Percentiles rank a stretch among this genome's conserved stretches.
phyloP scores from a whole-genome alignment of 345 rosid genomes.

The Eucalyptus regnans region DNA sequence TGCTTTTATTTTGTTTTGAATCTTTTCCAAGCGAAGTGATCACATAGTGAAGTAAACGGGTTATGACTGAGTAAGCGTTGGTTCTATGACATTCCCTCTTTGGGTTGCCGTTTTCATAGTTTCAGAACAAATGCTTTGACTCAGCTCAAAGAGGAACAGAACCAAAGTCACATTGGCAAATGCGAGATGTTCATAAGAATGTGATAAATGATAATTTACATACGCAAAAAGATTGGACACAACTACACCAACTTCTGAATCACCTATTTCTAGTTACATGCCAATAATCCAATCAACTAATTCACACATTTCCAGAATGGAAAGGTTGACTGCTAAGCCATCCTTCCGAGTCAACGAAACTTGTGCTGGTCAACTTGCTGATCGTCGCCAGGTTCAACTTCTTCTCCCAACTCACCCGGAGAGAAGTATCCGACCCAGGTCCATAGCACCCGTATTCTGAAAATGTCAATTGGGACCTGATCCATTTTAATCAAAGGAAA shows the following conservation, averaged over 20 bases:
- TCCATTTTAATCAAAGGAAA: neutral
- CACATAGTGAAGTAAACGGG: neutral
- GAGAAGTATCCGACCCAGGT: conserved; percentile 21
- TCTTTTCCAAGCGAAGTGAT: neutral
- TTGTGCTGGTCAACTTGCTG: conserved; percentile 6
- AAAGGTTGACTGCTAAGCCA: conserved; percentile 22
- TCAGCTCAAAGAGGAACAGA: neutral
- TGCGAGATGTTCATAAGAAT: neutral
- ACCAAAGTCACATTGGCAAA: neutral
- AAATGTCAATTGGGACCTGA: conserved; percentile 18
- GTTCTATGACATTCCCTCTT: neutral
- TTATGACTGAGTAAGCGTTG: neutral
- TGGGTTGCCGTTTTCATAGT: neutral
- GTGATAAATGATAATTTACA: neutral
- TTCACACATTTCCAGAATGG: neutral
- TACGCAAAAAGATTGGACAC: neutral
- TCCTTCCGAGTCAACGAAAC: conserved; percentile 23
- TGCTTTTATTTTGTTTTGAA: neutral
- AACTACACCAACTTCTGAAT: neutral
- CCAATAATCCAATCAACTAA: neutral
- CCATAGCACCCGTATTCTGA: conserved; percentile 19
- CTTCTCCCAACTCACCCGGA: conserved; percentile 29
- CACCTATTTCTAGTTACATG: neutral
- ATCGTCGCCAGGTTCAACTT: neutral
- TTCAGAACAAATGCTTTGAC: neutral